phyloP scores from a whole-genome alignment of 2,329 filamentous ascomycete species.

The Tolypocladium paradoxum region DNA sequence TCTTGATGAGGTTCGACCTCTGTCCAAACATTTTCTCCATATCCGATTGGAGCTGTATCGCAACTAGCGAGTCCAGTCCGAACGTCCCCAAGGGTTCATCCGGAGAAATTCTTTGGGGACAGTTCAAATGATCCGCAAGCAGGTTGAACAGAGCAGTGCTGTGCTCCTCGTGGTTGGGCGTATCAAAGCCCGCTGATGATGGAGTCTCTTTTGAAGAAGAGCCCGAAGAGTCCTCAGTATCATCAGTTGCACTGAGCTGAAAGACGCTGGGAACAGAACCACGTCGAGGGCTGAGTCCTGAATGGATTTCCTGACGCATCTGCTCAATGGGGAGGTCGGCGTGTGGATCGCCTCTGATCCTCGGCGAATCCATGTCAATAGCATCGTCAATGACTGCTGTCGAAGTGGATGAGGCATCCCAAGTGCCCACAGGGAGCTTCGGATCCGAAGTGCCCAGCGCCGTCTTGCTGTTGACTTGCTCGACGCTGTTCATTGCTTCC shows the following conservation, averaged over 20 bases:
- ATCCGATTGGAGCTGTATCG: conserved; percentile 1
- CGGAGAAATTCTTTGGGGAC: not conserved
- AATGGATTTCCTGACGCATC: not conserved
- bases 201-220: not conserved
- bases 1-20: not conserved
- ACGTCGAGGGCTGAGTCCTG: not conserved
- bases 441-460: too few relatives aligned
- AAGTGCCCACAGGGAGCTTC: not conserved
- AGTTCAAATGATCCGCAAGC: not conserved
- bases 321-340: not conserved
- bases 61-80: not conserved
- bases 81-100: not conserved
- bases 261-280: not conserved
- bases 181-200: not conserved
- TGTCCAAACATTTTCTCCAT: not conserved
- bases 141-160: not conserved
- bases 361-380: not conserved
- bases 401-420: not conserved
- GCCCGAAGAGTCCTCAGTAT: not conserved
- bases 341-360: not conserved
- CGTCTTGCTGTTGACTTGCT: not conserved
- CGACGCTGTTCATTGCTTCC: not conserved
- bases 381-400: not conserved
- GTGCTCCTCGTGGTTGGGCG: not conserved
- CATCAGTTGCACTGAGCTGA: not conserved